Percentiles rank a stretch among this genome's conserved stretches.
Conservation (phyloP, 305 asterid genomes). For the Solanum hybrid region DNA sequence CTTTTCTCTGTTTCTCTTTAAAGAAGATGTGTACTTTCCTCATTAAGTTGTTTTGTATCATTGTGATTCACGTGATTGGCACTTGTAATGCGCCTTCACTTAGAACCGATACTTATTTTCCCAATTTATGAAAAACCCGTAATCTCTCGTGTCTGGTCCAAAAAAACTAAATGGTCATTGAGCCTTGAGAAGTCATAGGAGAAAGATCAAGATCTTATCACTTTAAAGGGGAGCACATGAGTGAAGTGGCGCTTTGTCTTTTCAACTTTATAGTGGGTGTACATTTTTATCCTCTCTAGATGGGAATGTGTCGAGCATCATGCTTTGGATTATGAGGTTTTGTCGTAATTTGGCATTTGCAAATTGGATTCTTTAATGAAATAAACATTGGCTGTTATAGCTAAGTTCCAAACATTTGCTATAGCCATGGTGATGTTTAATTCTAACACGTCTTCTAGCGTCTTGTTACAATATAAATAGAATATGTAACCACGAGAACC, state of each 20-base stretch:
- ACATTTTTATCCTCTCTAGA: neutral
- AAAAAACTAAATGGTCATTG: neutral
- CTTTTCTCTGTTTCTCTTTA: neutral
- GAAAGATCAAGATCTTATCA: neutral
- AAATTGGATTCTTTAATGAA: neutral
- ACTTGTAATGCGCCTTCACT: neutral
- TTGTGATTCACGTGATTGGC: neutral
- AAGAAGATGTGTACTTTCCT: neutral
- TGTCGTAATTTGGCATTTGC: neutral
- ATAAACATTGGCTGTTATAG: neutral
- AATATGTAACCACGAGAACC: neutral
- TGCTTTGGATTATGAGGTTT: neutral
- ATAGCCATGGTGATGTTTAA: neutral
- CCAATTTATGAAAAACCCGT: neutral
- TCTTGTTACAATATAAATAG: neutral
- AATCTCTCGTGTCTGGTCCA: neutral
- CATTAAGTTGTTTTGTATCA: neutral
- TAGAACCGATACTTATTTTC: neutral
- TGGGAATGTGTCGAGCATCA: neutral
- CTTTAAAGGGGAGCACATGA: neutral
- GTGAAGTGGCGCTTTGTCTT: neutral
- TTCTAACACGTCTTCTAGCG: neutral
- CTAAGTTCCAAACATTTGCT: neutral
- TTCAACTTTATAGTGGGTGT: neutral
- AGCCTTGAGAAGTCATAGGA: neutral